Evolutionary conservation across 163 green algal genomes (phyloP).

Genomic region (Dunaliella salina): DNA sequence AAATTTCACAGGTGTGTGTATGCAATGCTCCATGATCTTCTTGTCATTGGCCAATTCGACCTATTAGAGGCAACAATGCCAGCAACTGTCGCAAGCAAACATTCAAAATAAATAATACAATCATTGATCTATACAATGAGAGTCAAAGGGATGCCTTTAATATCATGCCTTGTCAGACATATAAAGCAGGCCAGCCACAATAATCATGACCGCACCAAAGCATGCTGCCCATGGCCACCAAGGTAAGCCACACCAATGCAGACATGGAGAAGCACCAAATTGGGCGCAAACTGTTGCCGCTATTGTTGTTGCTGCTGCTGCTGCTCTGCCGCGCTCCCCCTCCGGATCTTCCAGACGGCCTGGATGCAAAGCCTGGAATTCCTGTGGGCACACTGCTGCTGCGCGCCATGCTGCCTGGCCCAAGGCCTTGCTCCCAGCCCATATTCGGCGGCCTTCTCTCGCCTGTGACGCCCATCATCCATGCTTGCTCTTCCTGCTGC

Average conservation of each 20-base stretch:
- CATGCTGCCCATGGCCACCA: background rate
- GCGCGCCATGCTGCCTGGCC: too few relatives aligned
- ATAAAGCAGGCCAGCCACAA: too few relatives aligned
- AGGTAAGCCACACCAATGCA: background rate
- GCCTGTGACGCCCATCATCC: too few relatives aligned
- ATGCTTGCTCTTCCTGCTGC: too few relatives aligned
- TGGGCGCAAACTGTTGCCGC: constrained; percentile 1
- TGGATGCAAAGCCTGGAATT: too few relatives aligned
- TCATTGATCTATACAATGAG: too few relatives aligned
- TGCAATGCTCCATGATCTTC: background rate
- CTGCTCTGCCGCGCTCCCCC: background rate
- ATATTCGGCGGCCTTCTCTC: background rate
- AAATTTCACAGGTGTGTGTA: background rate
- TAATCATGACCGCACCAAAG: background rate
- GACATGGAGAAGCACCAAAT: background rate
- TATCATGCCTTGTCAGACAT: too few relatives aligned
- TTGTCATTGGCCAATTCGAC: background rate
- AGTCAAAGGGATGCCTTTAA: too few relatives aligned
- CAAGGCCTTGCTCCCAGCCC: background rate
- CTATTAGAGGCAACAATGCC: too few relatives aligned
- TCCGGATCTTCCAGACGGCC: background rate
- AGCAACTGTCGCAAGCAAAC: too few relatives aligned
- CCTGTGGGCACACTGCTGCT: too few relatives aligned
- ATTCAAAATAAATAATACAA: too few relatives aligned
- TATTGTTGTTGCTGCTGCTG: background rate